These are phyloP conservation scores for Zygoascus sp. DNA, from an alignment of 1,139 yeast species.

Conservation along the genomic window DNA sequence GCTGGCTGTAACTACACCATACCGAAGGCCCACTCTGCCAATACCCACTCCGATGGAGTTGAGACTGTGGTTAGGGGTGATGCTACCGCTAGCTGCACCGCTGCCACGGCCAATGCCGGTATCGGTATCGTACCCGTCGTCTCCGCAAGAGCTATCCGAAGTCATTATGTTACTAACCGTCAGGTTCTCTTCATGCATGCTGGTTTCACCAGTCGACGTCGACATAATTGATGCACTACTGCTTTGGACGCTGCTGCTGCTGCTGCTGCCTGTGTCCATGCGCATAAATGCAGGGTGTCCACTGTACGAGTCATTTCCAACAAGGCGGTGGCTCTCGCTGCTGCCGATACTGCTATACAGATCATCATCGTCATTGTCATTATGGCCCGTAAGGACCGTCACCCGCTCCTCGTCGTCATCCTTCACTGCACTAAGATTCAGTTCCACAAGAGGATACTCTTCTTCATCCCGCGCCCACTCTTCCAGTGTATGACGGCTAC, in stretches of 20 bases:
- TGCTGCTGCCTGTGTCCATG: too few species aligned
- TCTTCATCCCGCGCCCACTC: neutral
- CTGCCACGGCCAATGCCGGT: too few species aligned
- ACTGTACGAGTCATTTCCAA: too few species aligned
- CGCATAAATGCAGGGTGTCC: neutral
- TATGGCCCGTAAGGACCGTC: neutral
- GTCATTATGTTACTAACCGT: too few species aligned
- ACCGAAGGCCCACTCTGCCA: neutral
- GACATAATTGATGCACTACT: neutral
- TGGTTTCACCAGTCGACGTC: neutral
- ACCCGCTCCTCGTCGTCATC: conserved; percentile 2
- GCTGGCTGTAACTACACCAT: conserved; percentile 17
- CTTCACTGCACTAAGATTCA: conserved; percentile 3
- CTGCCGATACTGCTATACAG: neutral
- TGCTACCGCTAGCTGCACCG: neutral
- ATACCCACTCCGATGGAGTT: neutral
- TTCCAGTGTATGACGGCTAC: neutral
- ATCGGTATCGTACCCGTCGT: too few species aligned
- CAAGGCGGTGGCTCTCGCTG: too few species aligned
- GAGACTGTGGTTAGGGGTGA: neutral
- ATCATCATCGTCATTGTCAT: neutral
- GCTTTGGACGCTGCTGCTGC: too few species aligned
- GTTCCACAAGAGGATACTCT: neutral
- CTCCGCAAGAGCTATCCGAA: too few species aligned
- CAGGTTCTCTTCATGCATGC: too few species aligned